Evolutionary conservation across 768 basidiomycete species (phyloP).

Genomic region (Collybia sp.): DNA sequence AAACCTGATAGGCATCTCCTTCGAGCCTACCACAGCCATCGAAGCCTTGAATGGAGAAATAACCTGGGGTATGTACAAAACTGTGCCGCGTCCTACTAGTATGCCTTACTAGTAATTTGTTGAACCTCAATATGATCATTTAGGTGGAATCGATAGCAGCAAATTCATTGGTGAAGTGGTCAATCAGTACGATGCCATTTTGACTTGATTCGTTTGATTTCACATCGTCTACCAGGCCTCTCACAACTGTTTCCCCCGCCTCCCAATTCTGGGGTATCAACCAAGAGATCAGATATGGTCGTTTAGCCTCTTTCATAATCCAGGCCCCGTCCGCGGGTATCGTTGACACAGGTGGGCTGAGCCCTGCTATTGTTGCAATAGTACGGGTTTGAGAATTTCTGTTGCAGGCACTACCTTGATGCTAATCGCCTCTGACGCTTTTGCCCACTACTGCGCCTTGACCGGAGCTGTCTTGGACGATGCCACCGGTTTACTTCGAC

Average conservation of each 20-base stretch:
- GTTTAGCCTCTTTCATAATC: slow-evolving; percentile 25
- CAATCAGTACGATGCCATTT: neutral
- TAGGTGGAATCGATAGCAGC: slow-evolving; percentile 49
- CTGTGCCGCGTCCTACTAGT: too few relatives aligned
- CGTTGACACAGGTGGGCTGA: too few relatives aligned
- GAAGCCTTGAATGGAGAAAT: slow-evolving; percentile 46
- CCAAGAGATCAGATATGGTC: slow-evolving; percentile 41
- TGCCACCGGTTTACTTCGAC: slow-evolving; percentile 51
- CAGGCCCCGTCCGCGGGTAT: slow-evolving; percentile 40
- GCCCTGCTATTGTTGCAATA: too few relatives aligned
- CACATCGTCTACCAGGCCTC: slow-evolving; percentile 26
- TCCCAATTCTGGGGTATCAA: slow-evolving; percentile 50
- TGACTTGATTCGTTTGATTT: slow-evolving; percentile 9
- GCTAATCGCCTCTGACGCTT: slow-evolving; percentile 54
- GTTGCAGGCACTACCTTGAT: slow-evolving; percentile 47
- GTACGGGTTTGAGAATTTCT: slow-evolving; percentile 11
- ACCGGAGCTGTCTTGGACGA: slow-evolving; percentile 53
- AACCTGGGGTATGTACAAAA: too few relatives aligned
- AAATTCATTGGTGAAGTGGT: slow-evolving; percentile 30
- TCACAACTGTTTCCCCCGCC: slow-evolving; percentile 38
- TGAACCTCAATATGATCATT: too few relatives aligned
- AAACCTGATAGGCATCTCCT: slow-evolving; percentile 48
- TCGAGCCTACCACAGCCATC: slow-evolving; percentile 36
- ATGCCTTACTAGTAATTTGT: too few relatives aligned
- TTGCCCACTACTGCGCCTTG: slow-evolving; percentile 48